Evolutionary conservation across 1,284 basidiomycete species (phyloP).

Genomic region (Phaffia rhodozyma): DNA sequence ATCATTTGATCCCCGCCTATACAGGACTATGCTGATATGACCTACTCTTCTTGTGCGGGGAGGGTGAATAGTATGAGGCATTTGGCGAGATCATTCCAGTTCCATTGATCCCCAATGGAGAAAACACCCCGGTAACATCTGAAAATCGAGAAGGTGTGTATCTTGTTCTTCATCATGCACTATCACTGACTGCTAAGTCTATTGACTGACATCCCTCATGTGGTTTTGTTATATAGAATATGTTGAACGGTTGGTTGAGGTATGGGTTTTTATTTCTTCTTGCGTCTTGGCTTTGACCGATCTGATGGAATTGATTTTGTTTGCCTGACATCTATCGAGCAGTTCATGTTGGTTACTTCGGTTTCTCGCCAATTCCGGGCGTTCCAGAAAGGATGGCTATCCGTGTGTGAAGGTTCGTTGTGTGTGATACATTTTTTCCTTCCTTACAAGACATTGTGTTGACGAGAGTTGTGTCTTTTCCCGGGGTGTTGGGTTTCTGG

Average conservation of each 20-base stretch:
- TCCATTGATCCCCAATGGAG: constrained; percentile 22
- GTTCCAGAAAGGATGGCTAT: constrained; percentile 23
- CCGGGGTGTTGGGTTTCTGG: neutral
- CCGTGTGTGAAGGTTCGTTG: constrained; percentile 21
- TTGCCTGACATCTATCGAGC: neutral
- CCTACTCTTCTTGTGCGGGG: no score
- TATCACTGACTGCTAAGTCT: neutral
- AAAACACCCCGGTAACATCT: constrained; percentile 20
- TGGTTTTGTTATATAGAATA: neutral
- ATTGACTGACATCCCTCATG: neutral
- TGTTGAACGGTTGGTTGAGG: constrained; percentile 6
- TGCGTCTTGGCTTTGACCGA: no score
- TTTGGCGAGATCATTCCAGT: constrained; percentile 23
- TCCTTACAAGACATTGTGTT: no score
- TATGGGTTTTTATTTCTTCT: constrained; percentile 16
- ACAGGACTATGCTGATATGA: neutral
- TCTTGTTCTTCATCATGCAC: no score
- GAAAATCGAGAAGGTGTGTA: constrained; percentile 22
- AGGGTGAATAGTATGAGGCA: constrained; percentile 17
- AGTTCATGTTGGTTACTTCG: constrained; percentile 20
- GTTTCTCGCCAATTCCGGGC: constrained; percentile 22
- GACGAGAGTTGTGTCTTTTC: no score
- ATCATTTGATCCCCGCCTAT: neutral
- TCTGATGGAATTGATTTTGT: no score
- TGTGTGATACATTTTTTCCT: no score